phyloP scores from a whole-genome alignment of 1,139 yeast species.

The Wickerhamomyces sp. region DNA sequence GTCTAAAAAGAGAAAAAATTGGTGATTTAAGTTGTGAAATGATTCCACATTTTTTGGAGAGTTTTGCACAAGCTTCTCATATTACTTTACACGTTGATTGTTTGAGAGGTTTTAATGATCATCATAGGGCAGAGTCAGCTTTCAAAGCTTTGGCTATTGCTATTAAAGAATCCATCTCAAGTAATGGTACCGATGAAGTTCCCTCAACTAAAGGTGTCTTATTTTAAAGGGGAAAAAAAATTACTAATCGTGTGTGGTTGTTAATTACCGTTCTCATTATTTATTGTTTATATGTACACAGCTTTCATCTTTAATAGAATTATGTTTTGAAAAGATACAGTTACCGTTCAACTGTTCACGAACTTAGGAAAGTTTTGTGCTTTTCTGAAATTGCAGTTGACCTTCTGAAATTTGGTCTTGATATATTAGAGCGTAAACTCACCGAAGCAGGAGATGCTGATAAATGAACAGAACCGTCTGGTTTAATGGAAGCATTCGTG shows the following conservation, averaged over 20 bases:
- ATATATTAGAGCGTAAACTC: too few relatives aligned
- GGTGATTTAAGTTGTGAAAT: slow-evolving; percentile 92
- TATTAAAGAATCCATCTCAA: slow-evolving; percentile 74
- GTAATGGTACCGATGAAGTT: slow-evolving; percentile 82
- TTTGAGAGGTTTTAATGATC: slow-evolving; percentile 88
- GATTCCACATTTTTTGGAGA: slow-evolving; percentile 94
- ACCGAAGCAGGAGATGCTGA: too few relatives aligned
- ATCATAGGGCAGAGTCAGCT: slow-evolving; percentile 93
- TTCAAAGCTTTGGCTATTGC: slow-evolving; percentile 95
- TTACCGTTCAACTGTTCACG: too few relatives aligned
- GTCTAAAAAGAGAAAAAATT: slow-evolving; percentile 84
- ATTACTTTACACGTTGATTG: slow-evolving; percentile 93
- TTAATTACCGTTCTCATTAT: background rate
- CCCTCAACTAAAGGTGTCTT: slow-evolving; percentile 97
- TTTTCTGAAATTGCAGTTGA: too few relatives aligned
- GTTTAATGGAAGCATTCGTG: slow-evolving; percentile 10
- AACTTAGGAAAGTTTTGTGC: too few relatives aligned
- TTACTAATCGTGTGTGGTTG: too few relatives aligned
- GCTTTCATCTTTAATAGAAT: too few relatives aligned
- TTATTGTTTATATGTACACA: background rate
- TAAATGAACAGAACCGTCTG: slow-evolving; percentile 17
- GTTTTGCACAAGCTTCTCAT: slow-evolving; percentile 89
- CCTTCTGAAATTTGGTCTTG: too few relatives aligned
- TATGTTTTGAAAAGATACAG: too few relatives aligned
- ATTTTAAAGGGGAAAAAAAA: too few relatives aligned